Conservation (phyloP, 2,329 filamentous ascomycete species). For the Metarhizium robertsii region DNA sequence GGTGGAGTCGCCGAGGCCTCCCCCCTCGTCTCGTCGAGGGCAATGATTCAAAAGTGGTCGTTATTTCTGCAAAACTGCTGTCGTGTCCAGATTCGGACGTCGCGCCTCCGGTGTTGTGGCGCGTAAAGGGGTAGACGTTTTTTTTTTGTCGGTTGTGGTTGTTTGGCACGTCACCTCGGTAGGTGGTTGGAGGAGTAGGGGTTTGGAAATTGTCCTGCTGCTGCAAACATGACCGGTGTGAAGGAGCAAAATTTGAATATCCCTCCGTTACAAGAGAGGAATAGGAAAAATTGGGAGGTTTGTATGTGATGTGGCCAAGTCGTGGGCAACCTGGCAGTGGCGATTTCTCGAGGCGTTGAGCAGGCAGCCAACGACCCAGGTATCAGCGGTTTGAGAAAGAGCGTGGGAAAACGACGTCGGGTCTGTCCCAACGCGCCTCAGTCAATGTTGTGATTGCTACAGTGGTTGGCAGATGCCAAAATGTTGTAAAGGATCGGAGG, state of each 20-base stretch:
- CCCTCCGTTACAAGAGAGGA: conserved; percentile 20
- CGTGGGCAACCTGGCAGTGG: conserved; percentile 17
- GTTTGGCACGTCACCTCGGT: conserved; percentile 46
- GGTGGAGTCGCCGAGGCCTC: not conserved
- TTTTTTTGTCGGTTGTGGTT: no score
- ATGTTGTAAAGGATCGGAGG: conserved; percentile 17
- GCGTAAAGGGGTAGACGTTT: no score
- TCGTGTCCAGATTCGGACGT: not conserved
- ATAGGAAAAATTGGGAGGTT: conserved; percentile 4
- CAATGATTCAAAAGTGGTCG: not conserved
- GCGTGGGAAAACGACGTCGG: conserved; percentile 17
- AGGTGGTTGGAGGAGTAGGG: conserved; percentile 51
- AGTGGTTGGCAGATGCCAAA: conserved; percentile 31
- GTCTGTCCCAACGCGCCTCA: conserved; percentile 13
- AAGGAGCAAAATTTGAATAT: conserved; percentile 13
- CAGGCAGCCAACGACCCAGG: conserved; percentile 15
- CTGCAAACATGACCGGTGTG: conserved; percentile 44
- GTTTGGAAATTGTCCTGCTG: conserved; percentile 43
- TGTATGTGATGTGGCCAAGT: conserved; percentile 15
- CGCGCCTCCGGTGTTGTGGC: no score
- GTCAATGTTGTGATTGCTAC: conserved; percentile 7
- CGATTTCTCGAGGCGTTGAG: conserved; percentile 18
- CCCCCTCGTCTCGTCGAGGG: not conserved
- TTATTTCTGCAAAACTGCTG: not conserved
- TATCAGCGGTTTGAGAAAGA: conserved; percentile 8